These are phyloP conservation scores for Epithemia pelagica DNA, from an alignment of 108 stramenopile genomes.

Conservation along the genomic window DNA sequence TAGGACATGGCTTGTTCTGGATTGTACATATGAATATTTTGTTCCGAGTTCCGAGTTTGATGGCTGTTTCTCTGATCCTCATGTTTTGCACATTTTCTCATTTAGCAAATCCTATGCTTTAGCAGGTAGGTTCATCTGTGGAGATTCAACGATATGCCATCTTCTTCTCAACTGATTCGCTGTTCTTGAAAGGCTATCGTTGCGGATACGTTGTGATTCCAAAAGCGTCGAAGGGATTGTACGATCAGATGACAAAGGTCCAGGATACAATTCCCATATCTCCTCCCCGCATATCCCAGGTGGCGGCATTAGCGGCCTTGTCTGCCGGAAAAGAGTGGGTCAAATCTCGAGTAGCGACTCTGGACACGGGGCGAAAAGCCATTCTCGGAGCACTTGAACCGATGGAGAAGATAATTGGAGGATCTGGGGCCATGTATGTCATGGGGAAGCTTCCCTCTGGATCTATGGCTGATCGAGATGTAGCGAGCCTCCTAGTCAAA, in stretches of 20 bases:
- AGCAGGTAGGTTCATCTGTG: slow-evolving; percentile 38
- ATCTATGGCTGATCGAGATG: slow-evolving; percentile 28
- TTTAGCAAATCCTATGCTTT: slow-evolving; percentile 85
- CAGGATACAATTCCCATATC: slow-evolving; percentile 90
- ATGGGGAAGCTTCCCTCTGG: slow-evolving; percentile 71
- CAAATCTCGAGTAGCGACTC: slow-evolving; percentile 47
- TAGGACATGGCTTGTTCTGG: slow-evolving; percentile 81
- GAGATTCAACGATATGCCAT: neutral
- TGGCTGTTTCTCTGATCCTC: slow-evolving; percentile 45
- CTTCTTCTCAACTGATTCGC: too few species aligned
- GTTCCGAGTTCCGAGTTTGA: slow-evolving; percentile 34
- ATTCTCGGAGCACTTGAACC: slow-evolving; percentile 67
- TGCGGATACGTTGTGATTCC: slow-evolving; percentile 79
- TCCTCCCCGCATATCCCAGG: slow-evolving; percentile 75
- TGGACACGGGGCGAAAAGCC: slow-evolving; percentile 54
- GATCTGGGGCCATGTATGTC: slow-evolving; percentile 89
- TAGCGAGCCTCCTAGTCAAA: slow-evolving; percentile 66
- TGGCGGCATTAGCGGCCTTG: slow-evolving; percentile 83
- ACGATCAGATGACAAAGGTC: slow-evolving; percentile 36
- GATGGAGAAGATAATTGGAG: slow-evolving; percentile 60
- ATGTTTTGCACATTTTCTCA: slow-evolving; percentile 84
- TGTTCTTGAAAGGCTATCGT: slow-evolving; percentile 65
- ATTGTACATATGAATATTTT: slow-evolving; percentile 94
- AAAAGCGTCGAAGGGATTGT: slow-evolving; percentile 21
- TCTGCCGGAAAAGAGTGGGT: slow-evolving; percentile 62